Base-by-base conservation (phyloP, 768 basidiomycete genomes). In the Chalciporus chontae region DNA sequence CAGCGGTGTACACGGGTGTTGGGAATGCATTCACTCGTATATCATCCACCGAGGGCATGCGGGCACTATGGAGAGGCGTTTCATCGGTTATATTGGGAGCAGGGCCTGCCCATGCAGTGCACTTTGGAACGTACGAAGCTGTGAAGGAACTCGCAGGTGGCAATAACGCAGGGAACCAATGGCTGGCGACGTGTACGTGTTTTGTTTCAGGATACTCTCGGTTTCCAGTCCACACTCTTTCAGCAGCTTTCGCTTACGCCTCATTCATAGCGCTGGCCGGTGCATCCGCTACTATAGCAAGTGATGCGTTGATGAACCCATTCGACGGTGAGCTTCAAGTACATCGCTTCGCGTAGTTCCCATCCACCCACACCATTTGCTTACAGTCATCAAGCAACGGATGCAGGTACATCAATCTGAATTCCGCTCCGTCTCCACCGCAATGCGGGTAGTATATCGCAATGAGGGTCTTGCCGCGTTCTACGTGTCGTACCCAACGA, bases 401-500 rank as follows among this genome's bases (percentile, higher is more conserved):
- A 97, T 99, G 96, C 96, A 99, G 71, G 77, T 98, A 49, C 94
- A 94, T 72, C 83, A 89, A 64, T 98, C 96, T 4, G 77, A 87
- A 67, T 94, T 92, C 70, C 86, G 86, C 40, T 91, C 90, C 32
- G 90, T 94, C 38, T 71, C 85, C 56, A 79, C 82, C n/a, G 94
- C 93, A 58, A 91, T 94, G 49, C 78, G 79, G 19, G 84, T 85
- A 11, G 88, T 99, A 45, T 93, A 92, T 71, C 78, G 71, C 39
- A 83, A 73, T 31, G 96, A 99, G 71, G 96, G 96, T 34, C 66
- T 96, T 40, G 60, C 72, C 32, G 96, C 96, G 8, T 98, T 99
- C 77, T 99, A 97, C 70, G 84, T 99, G 51, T 99, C 96, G 5
- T 99, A 99, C 70, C 96, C 96, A 18, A 99, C 96, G 14, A 99